These are phyloP conservation scores for Fraxinus xanthoxyloides DNA, from an alignment of 305 asterid species.

Conservation along the genomic window DNA sequence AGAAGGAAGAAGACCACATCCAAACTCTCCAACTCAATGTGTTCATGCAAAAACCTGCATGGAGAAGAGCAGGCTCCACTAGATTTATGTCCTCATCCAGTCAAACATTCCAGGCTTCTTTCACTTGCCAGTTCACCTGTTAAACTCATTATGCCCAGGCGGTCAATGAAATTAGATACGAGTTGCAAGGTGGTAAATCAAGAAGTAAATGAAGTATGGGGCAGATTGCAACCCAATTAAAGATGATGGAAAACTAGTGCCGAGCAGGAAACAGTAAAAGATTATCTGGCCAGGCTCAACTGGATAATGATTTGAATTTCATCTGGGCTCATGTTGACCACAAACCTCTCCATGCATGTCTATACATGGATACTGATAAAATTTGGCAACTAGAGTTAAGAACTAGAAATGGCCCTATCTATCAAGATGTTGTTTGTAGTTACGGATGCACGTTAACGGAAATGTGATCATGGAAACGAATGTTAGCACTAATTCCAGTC, in stretches of 20 bases:
- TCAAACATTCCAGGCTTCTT: not conserved
- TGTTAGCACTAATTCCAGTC: not conserved
- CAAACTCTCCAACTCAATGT: not conserved
- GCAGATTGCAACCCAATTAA: not conserved
- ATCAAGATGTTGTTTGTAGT: not conserved
- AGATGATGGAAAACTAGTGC: not conserved
- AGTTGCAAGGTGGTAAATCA: not conserved
- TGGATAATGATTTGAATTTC: not conserved
- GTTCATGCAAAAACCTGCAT: not conserved
- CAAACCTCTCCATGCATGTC: not conserved
- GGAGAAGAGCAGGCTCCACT: not conserved
- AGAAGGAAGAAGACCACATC: not conserved
- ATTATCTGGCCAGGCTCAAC: not conserved
- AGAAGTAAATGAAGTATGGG: not conserved
- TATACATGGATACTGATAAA: not conserved
- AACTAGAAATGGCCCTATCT: not conserved
- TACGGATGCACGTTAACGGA: not conserved
- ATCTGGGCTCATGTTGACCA: not conserved
- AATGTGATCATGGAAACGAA: not conserved
- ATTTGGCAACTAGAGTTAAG: not conserved
- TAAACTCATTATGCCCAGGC: not conserved
- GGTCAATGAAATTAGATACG: not conserved
- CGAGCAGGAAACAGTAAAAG: not conserved
- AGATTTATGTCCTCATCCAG: not conserved
- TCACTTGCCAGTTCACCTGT: not conserved